Evolutionary conservation across 129 eudicot genomes (phyloP).

Genomic region (Mikania micrantha): DNA sequence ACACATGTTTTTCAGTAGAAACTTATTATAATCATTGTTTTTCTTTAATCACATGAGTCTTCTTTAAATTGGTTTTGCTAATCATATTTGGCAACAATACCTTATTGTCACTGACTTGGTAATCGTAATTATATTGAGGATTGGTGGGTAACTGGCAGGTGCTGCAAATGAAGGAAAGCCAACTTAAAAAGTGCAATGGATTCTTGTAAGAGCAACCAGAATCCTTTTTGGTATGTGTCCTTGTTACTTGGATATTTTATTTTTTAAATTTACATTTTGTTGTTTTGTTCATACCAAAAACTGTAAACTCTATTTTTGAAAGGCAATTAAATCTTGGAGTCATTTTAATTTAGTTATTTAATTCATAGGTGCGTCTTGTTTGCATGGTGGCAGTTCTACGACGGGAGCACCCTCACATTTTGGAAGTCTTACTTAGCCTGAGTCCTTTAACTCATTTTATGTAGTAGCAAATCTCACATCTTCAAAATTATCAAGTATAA

Average conservation of each 20-base stretch:
- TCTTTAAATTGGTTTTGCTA: conserved; percentile 1
- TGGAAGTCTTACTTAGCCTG: conserved; percentile 29
- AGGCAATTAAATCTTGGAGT: conserved; percentile 15
- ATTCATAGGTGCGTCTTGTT: conserved; percentile 53
- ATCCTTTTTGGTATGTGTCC: conserved; percentile 65
- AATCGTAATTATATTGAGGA: conserved; percentile 30
- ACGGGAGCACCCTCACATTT: conserved; percentile 25
- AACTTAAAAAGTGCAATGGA: conserved; percentile 41
- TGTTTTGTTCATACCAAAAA: background rate
- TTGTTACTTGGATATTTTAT: conserved; percentile 28
- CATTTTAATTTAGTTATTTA: conserved; percentile 34
- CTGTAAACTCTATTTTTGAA: background rate
- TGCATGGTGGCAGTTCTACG: conserved; percentile 44
- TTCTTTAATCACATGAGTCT: background rate
- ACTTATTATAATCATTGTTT: background rate
- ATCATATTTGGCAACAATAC: background rate
- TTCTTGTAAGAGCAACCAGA: conserved; percentile 53
- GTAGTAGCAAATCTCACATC: conserved; percentile 18
- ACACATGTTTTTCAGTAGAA: background rate
- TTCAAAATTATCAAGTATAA: conserved; percentile 5
- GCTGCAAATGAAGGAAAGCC: conserved; percentile 39
- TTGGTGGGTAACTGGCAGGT: conserved; percentile 93
- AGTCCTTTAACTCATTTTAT: background rate
- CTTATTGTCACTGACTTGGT: conserved; percentile 7
- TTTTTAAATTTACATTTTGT: background rate